A percentile compares a stretch with the other conserved stretches of the same genome.
Evolutionary conservation across 2,329 filamentous ascomycete genomes (phyloP).

Genomic region (Beauveria varroae): DNA sequence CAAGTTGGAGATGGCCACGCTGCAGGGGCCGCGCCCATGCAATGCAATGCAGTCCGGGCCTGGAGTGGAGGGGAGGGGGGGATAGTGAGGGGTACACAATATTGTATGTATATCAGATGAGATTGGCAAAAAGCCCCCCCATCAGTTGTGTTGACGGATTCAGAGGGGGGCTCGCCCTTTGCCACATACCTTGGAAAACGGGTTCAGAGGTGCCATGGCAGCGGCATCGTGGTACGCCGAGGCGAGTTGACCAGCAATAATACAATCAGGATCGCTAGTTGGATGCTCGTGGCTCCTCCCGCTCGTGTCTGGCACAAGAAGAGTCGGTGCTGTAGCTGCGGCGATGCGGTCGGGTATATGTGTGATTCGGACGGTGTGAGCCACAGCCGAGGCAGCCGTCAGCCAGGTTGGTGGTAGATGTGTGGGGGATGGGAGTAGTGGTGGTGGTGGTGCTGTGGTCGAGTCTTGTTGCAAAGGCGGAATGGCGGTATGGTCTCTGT

Average conservation of each 20-base stretch:
- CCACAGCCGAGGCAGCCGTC: slow-evolving; percentile 8
- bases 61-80: neutral
- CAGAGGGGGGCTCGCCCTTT: too few relatives aligned
- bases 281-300: neutral
- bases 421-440: neutral
- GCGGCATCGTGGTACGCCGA: slow-evolving; percentile 51
- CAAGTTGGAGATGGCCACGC: slow-evolving; percentile 4
- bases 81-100: neutral
- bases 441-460: too few relatives aligned
- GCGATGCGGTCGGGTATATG: neutral
- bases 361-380: slow-evolving; percentile 4
- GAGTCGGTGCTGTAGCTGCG: neutral
- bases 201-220: slow-evolving; percentile 50
- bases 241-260: slow-evolving; percentile 15
- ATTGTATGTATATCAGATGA: neutral
- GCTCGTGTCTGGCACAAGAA: neutral
- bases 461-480: neutral
- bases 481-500: neutral
- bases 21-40: neutral
- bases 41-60: neutral
- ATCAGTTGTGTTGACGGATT: neutral
- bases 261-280: neutral
- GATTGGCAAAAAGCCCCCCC: neutral
- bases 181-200: slow-evolving; percentile 44
- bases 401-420: neutral